Base-by-base conservation (phyloP, 345 rosid genomes). In the Boechera retrofracta region DNA sequence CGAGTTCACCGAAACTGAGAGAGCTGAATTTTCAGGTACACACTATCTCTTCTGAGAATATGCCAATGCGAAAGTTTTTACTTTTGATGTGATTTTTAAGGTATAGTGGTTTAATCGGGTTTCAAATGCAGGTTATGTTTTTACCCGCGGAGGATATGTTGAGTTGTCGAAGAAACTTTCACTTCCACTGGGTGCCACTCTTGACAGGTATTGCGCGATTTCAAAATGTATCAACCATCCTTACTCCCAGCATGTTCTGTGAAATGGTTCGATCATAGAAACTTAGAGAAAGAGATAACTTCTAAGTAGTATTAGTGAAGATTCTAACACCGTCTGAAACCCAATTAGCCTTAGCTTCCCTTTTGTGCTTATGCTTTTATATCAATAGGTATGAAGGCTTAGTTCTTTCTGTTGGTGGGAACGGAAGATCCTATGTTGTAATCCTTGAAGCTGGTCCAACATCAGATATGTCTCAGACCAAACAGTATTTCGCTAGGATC, bases 371-470 rank as follows among this genome's bases (percentile, higher is more conserved):
- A 69, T 73, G 52, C 32, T 58, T 31, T 6, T 2, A 21, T 75
- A 70, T 55, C 10, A 12, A 31, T 78, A 91, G 98, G 85, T 88
- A 88, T 72, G 99, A 95, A 79, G 99, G 99, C 66, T 86, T 89
- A 62, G 90, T 95, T 57, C 87, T 95, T 32, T 95, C 99, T 51
- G 89, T 92, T 69, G 99, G 99, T 52, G 99, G 99, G 68, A 95
- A 95, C 67, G 99, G 98, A 78, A 89, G 99, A 82, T 85, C 99
- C 2, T 95, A 88, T 75, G 90, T 90, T 65, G 77, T 95, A 59
- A 92, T 92, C 79, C 96, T 95, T 83, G 98, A 92, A 87, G 94
- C 99, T 64, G 98, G 98, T 76, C 98, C 99, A 73, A 85, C 90
- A 12, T 92, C 87, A 7, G 94, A 92, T 81, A 89, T 86, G 80